Conservation (phyloP, 805 yeast genomes). For the Blastobotrys americana region DNA sequence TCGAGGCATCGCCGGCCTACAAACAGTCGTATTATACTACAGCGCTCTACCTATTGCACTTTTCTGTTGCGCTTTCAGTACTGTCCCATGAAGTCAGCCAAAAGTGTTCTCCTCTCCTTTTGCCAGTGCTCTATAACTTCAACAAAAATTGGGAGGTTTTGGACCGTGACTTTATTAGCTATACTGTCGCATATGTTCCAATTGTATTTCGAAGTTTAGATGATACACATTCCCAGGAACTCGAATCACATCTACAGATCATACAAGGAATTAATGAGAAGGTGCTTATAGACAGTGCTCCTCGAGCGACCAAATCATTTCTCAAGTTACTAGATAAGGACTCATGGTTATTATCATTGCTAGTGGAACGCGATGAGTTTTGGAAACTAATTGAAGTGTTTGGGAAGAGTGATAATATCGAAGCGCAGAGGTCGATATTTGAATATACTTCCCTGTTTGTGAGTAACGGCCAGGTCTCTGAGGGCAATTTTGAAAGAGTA, state of each 20-base stretch:
- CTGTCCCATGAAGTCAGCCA: conserved; percentile 6
- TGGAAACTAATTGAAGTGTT: neutral
- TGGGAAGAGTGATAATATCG: neutral
- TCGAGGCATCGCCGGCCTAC: conserved; percentile 10
- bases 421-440: neutral
- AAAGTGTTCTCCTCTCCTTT: conserved; percentile 4
- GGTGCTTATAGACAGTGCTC: conserved; percentile 8
- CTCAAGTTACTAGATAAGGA: conserved; percentile 12
- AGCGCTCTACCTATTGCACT: conserved; percentile 25
- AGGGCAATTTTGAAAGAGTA: neutral
- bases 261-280: conserved; percentile 9
- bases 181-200: conserved; percentile 38
- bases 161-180: conserved; percentile 22
- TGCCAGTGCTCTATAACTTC: conserved; percentile 9
- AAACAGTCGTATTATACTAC: conserved; percentile 27
- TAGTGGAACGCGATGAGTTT: too few species aligned
- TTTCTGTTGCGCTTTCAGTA: conserved; percentile 20
- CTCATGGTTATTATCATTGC: conserved; percentile 6
- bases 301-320: conserved; percentile 8
- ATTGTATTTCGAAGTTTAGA: conserved; percentile 17
- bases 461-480: neutral
- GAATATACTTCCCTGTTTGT: neutral
- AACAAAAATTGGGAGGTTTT: conserved; percentile 15
- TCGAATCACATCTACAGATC: conserved; percentile 3
- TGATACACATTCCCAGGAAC: conserved; percentile 7